phyloP scores from a whole-genome alignment of 805 yeast genomes.

The Zygosaccharomyces bailii region DNA sequence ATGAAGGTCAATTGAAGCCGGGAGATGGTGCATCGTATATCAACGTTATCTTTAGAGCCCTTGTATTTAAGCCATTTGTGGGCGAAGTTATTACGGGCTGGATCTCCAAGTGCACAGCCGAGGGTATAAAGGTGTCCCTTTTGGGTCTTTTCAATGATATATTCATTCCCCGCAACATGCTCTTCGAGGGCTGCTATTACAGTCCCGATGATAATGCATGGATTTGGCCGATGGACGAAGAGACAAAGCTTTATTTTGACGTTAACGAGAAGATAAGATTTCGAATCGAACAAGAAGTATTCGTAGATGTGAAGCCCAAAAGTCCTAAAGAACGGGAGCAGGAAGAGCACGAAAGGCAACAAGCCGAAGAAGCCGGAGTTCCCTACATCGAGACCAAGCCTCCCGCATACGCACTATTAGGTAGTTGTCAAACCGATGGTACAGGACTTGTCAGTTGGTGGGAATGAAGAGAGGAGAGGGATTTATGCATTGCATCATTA shows the following conservation, averaged over 20 bases:
- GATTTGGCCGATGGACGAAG: constrained; percentile 82
- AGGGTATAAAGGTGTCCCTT: constrained; percentile 66
- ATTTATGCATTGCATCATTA: constrained; percentile 14
- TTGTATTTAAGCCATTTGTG: constrained; percentile 89
- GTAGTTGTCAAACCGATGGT: constrained; percentile 92
- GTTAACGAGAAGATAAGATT: constrained; percentile 88
- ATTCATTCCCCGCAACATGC: constrained; percentile 75
- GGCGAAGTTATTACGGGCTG: constrained; percentile 93
- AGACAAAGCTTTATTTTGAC: constrained; percentile 76
- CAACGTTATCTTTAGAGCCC: constrained; percentile 66
- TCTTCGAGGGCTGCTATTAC: constrained; percentile 74
- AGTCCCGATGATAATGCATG: constrained; percentile 81
- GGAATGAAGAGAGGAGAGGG: constrained; percentile 51
- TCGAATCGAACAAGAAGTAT: constrained; percentile 84
- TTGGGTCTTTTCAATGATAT: constrained; percentile 91
- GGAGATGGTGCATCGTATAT: constrained; percentile 92
- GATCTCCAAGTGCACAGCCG: constrained; percentile 82
- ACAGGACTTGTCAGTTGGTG: constrained; percentile 98
- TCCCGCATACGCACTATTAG: constrained; percentile 83
- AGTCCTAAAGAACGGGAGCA: constrained; percentile 54
- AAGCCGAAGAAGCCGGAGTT: constrained; percentile 26
- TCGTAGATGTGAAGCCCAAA: constrained; percentile 77
- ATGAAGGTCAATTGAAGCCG: constrained; percentile 85
- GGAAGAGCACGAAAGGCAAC: constrained; percentile 31
- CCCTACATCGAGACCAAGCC: constrained; percentile 38